phyloP scores from a whole-genome alignment of 1,284 basidiomycete species.

The Stygiomarasmius scandens region DNA sequence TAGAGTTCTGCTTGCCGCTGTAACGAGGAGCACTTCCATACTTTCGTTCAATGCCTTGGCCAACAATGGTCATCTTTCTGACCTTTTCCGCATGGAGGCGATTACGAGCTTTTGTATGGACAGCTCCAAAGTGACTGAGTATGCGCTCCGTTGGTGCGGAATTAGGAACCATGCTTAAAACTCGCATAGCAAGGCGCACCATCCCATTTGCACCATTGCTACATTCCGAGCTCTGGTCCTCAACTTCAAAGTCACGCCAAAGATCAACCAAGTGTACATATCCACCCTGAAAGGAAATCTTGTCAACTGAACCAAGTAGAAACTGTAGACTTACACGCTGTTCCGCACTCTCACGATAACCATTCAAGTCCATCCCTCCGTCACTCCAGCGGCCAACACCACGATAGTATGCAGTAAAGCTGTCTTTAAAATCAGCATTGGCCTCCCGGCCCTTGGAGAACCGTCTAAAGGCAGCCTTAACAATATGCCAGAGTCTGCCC shows the following conservation, averaged over 20 bases:
- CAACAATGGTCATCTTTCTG: conserved; percentile 10
- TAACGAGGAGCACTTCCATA: background rate
- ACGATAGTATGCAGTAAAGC: background rate
- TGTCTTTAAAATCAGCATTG: background rate
- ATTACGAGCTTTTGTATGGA: conserved; percentile 21
- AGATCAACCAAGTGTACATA: conserved; percentile 6
- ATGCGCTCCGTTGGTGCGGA: conserved; percentile 22
- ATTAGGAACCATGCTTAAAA: too few relatives aligned
- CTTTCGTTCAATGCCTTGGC: background rate
- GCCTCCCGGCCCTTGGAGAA: background rate
- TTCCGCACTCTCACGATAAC: background rate
- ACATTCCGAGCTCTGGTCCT: background rate
- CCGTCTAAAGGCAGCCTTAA: background rate
- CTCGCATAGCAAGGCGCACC: conserved; percentile 19
- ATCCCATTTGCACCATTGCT: conserved; percentile 4
- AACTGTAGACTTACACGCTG: background rate
- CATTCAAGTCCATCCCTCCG: too few relatives aligned
- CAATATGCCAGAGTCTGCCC: conserved; percentile 9
- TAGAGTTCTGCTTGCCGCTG: background rate
- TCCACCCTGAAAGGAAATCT: background rate
- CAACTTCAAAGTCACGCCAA: background rate
- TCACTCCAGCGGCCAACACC: background rate
- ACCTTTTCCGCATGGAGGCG: conserved; percentile 16
- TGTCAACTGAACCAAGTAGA: background rate
- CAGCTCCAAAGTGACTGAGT: conserved; percentile 24